Conservation (phyloP, 177 flowering plant species). For the Vitis hybrid region DNA sequence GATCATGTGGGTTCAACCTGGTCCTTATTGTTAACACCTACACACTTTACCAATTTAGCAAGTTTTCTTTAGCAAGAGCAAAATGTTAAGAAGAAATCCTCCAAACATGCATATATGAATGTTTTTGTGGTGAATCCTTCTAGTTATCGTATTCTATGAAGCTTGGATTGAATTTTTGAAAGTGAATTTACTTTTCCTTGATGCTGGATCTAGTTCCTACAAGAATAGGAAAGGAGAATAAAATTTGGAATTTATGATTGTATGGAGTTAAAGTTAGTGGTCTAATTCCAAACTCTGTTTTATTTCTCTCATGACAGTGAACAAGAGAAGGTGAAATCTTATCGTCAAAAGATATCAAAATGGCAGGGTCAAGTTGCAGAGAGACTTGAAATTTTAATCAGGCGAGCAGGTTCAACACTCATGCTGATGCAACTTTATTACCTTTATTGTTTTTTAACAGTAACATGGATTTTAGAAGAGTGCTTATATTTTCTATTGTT, state of each 20-base stretch:
- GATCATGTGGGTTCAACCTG: too few species aligned
- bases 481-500: slow-evolving; percentile 8
- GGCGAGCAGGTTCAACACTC: slow-evolving; percentile 56
- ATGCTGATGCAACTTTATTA: slow-evolving; percentile 6
- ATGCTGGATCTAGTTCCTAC: neutral
- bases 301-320: slow-evolving; percentile 49
- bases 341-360: slow-evolving; percentile 76
- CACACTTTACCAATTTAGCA: too few species aligned
- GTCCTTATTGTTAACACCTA: too few species aligned
- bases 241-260: neutral
- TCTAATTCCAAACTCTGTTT: neutral
- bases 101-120: too few species aligned
- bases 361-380: slow-evolving; percentile 91
- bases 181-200: neutral
- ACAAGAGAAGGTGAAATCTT: slow-evolving; percentile 76
- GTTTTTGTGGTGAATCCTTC: too few species aligned
- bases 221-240: neutral
- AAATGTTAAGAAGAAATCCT: too few species aligned
- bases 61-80: too few species aligned
- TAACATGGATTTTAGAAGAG: neutral
- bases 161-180: too few species aligned
- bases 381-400: slow-evolving; percentile 58
- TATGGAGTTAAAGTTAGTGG: neutral
- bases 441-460: slow-evolving; percentile 3
- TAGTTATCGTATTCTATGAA: too few species aligned